A percentile compares a stretch with the other conserved stretches of the same genome.
Conservation (phyloP, 208 protist genomes). For the Crithidia brevicula region DNA sequence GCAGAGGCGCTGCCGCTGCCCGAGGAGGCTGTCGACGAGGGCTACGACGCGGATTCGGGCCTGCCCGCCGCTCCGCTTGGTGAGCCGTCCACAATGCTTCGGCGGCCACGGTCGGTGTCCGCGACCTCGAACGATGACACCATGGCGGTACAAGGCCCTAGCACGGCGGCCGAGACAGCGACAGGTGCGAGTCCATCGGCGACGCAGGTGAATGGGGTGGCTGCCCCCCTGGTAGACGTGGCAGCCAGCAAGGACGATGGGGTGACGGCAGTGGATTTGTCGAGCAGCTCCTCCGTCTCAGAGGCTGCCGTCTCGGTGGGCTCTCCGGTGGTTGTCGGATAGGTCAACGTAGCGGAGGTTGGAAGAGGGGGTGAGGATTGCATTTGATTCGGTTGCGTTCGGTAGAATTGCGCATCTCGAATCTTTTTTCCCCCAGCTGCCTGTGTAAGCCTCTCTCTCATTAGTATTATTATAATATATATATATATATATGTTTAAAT, state of each 20-base stretch:
- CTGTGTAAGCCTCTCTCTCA: too few relatives aligned
- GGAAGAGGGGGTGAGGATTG: too few relatives aligned
- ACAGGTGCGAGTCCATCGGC: background rate
- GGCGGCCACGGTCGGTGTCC: background rate
- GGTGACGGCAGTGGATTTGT: background rate
- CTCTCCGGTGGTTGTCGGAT: background rate
- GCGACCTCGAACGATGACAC: constrained; percentile 2
- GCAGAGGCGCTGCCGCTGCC: background rate
- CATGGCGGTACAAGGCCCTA: background rate
- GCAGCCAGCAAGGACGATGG: background rate
- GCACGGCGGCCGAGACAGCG: background rate
- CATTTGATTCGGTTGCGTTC: too few relatives aligned
- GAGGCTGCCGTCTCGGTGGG: background rate
- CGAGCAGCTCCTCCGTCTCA: constrained; percentile 6
- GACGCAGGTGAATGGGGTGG: background rate
- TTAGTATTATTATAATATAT: background rate
- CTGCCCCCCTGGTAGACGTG: background rate
- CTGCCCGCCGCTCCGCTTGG: background rate
- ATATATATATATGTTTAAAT: background rate
- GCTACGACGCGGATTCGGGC: constrained; percentile 17
- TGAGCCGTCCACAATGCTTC: background rate
- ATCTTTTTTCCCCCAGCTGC: too few relatives aligned
- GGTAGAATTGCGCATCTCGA: too few relatives aligned
- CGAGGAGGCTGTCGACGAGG: constrained; percentile 5
- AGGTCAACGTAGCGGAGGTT: too few relatives aligned